Evolutionary conservation across 768 basidiomycete genomes (phyloP), one percentile per base, ranked within the genome.

Genomic region (Kwoniella botswanensis): DNA sequence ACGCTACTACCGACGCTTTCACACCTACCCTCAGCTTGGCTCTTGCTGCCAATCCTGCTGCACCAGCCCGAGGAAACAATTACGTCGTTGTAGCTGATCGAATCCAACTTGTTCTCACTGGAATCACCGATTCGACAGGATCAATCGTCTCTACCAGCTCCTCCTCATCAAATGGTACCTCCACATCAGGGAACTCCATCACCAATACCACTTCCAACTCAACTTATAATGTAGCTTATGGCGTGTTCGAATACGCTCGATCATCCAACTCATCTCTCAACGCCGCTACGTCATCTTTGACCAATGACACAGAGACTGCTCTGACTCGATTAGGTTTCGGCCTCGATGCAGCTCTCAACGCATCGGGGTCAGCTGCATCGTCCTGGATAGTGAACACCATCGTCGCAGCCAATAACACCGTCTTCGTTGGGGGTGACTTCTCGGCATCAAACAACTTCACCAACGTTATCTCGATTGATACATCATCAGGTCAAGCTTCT

Each of bases 211-310:
- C 71, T 44, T n/a, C 54, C 64, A 76, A 76, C 62, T 57, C 71
- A 10, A 68, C 75, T 11, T 68, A 67, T 15, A 63, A 72, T 9
- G 85, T 81, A 22, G 89, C 89, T 2, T 94, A 93, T 78, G 96
- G 96, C 13, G 90, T 97, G 75, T 90, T 92, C 73, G 96, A 98
- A 82, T 98, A 92, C 92, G 89, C 91, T 24, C 84, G 91, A 42
- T 84, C 78, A 21, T 56, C 66, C 26, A 65, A 84, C 11, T 82
- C 84, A 1, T 68, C 82, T 2, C 82, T 84, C 43, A 82, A 87
- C 24, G 90, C 93, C 77, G 90, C 90, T 7, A 89, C 89, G 3
- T 84, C 87, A 12, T 80, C 85, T 2, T 85, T 95, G 54, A 85
- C 90, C 1, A 94, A 93, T 79, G 82, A 88, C 2, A 88, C 90